Percentiles rank a stretch among this genome's conserved stretches.
Conservation (phyloP, 176 grass and related monocot species). For the Oryza longistaminata region DNA sequence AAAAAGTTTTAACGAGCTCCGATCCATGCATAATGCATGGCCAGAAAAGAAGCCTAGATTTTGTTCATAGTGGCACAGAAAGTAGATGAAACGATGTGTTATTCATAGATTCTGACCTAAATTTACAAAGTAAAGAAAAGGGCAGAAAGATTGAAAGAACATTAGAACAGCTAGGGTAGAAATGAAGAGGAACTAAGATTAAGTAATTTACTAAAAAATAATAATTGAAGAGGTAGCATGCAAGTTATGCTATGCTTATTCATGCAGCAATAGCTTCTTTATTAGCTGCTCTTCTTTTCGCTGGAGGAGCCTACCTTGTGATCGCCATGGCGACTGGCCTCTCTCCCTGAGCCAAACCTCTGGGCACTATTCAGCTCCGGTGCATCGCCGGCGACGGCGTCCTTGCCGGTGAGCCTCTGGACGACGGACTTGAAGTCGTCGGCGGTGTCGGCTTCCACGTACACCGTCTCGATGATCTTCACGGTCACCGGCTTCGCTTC, state of each 20-base stretch:
- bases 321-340: not conserved
- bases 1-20: not conserved
- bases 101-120: not conserved
- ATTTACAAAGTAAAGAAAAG: not conserved
- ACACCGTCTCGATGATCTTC: constrained; percentile 78
- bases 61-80: not conserved
- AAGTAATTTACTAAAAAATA: too few species aligned
- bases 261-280: not conserved
- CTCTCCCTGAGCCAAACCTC: not conserved
- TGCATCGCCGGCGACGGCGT: not conserved
- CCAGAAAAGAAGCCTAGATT: not conserved
- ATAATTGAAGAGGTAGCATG: not conserved
- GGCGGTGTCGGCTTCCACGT: constrained; percentile 55
- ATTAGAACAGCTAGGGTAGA: not conserved
- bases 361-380: not conserved
- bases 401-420: constrained; percentile 66
- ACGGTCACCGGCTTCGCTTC: constrained; percentile 35
- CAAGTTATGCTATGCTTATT: not conserved
- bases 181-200: not conserved
- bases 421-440: constrained; percentile 69
- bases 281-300: constrained; percentile 23
- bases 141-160: not conserved
- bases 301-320: not conserved
- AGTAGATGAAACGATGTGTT: not conserved
- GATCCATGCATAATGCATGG: not conserved